These are phyloP conservation scores for Sclerotinia nivalis DNA, from an alignment of 2,329 filamentous ascomycete species.

Conservation along the genomic window DNA sequence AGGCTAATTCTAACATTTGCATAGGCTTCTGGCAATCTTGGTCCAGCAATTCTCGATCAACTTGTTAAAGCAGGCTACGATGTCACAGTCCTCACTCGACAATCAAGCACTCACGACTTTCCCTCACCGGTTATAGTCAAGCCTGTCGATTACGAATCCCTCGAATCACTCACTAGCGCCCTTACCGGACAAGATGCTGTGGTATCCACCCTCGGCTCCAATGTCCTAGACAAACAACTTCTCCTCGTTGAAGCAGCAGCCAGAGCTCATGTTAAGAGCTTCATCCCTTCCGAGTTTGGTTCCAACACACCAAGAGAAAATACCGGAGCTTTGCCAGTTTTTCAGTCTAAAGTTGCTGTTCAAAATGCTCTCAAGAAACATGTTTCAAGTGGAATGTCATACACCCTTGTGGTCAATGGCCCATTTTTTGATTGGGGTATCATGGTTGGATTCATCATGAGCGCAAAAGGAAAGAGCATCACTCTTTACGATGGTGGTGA, in stretches of 20 bases:
- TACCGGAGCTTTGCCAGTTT: constrained; percentile 27
- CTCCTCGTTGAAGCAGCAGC: constrained; percentile 58
- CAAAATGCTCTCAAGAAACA: constrained; percentile 29
- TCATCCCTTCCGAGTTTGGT: constrained; percentile 59
- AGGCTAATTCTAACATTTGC: constrained; percentile 4
- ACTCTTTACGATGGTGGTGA: constrained; percentile 54
- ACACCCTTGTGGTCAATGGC: constrained; percentile 15
- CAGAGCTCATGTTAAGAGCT: constrained; percentile 59
- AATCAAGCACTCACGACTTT: constrained; percentile 35
- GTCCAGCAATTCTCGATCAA: constrained; percentile 33
- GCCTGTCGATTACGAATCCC: constrained; percentile 24
- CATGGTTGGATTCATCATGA: constrained; percentile 11
- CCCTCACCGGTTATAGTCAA: constrained; percentile 30
- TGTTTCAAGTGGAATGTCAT: constrained; percentile 8
- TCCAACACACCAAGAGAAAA: constrained; percentile 37
- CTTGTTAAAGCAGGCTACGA: constrained; percentile 31
- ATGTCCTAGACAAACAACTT: constrained; percentile 31
- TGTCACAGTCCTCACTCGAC: constrained; percentile 46
- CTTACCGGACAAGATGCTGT: constrained; percentile 34
- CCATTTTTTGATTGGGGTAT: constrained; percentile 19
- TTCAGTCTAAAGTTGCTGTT: constrained; percentile 27
- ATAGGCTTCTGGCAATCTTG: constrained; percentile 35
- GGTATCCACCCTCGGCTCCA: constrained; percentile 30
- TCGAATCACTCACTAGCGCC: constrained; percentile 35
- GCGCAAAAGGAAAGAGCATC: constrained; percentile 30